Conservation (phyloP, 1,284 basidiomycete species). For the Austroboletus niveus region DNA sequence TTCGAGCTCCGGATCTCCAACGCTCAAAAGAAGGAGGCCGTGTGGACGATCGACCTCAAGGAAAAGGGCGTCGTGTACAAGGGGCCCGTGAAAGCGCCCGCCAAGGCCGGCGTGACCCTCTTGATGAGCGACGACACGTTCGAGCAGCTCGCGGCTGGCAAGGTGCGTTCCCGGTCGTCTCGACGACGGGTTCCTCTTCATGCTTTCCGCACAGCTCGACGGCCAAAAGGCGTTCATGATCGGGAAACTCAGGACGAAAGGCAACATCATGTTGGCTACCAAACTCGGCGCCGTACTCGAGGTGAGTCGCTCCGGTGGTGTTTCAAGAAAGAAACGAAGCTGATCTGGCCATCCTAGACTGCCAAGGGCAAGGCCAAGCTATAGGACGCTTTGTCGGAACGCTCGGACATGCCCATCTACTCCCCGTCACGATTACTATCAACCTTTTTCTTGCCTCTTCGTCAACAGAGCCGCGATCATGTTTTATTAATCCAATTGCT, state of each 20-base stretch:
- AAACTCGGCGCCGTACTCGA: conserved; percentile 84
- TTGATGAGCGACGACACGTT: conserved; percentile 73
- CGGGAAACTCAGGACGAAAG: conserved; percentile 83
- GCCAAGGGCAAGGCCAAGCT: conserved; percentile 40
- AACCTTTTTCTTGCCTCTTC: background rate
- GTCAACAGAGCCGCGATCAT: conserved; percentile 15
- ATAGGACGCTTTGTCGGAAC: conserved; percentile 11
- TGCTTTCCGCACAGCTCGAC: conserved; percentile 49
- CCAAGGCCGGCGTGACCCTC: conserved; percentile 77
- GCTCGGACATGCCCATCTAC: background rate
- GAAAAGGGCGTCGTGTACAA: conserved; percentile 81
- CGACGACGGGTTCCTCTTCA: background rate
- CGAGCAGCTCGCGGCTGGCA: conserved; percentile 63
- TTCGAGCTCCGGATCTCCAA: conserved; percentile 90
- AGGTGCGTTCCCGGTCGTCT: conserved; percentile 40
- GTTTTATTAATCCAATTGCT: conserved; percentile 11
- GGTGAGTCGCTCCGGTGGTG: conserved; percentile 41
- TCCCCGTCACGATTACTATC: no score
- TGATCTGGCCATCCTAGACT: conserved; percentile 19
- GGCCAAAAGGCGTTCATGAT: conserved; percentile 96
- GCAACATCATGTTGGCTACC: conserved; percentile 87
- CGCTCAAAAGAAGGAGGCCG: conserved; percentile 68
- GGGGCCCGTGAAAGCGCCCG: conserved; percentile 69
- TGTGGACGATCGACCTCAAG: conserved; percentile 97
- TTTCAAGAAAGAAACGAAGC: no score